phyloP scores from a whole-genome alignment of 2,329 filamentous ascomycete genomes.

The Pleomassaria siparia region DNA sequence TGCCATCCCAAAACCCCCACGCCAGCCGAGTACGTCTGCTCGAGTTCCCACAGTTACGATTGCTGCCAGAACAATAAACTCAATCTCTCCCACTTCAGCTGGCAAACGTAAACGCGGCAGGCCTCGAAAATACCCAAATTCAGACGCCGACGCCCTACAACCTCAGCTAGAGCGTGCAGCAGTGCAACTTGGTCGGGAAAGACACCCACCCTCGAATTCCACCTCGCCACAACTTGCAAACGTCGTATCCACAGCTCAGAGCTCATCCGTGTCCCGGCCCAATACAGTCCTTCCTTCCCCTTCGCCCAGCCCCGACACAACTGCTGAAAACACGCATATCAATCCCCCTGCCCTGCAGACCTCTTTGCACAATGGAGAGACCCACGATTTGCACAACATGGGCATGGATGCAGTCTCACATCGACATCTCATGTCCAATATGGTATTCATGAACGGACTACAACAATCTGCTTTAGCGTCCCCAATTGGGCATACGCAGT shows the following conservation, averaged over 20 bases:
- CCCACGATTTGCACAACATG: neutral
- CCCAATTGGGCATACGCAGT: neutral
- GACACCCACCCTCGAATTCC: constrained; percentile 32
- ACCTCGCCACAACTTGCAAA: constrained; percentile 39
- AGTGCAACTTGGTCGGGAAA: constrained; percentile 8
- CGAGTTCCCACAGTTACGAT: too few relatives aligned
- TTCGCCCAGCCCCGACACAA: constrained; percentile 60
- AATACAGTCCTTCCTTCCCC: constrained; percentile 60
- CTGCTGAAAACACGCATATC: neutral
- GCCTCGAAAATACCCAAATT: constrained; percentile 7
- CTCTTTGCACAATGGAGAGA: neutral
- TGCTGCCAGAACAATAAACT: neutral
- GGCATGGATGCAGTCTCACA: neutral
- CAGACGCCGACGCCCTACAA: neutral
- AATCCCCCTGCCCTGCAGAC: neutral
- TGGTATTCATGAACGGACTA: neutral
- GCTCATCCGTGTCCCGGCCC: constrained; percentile 4
- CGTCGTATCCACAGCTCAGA: constrained; percentile 9
- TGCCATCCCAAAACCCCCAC: neutral
- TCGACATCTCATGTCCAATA: neutral
- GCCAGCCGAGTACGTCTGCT: neutral
- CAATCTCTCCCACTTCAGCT: constrained; percentile 2
- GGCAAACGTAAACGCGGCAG: constrained; percentile 11
- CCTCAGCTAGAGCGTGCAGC: constrained; percentile 6
- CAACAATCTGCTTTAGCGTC: neutral